Evolutionary conservation across 805 yeast genomes (phyloP), one percentile per base, ranked within the genome.

Genomic region (Yamadazyma insecticola): DNA sequence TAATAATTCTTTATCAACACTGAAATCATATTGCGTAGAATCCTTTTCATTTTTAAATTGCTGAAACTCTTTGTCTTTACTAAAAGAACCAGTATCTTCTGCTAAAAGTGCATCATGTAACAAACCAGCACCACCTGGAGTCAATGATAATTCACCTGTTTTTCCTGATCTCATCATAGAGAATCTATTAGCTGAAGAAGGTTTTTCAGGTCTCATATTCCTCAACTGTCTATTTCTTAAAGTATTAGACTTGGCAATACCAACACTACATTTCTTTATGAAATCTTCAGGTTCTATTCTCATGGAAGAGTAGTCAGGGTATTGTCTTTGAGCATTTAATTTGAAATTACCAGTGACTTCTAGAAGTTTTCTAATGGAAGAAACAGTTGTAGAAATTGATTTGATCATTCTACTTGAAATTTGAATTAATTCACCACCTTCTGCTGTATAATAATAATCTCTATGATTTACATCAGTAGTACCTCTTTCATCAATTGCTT

Each of bases 301-400:
- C 53, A 78, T 72, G 16, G 52, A 53, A 7, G 68, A 55, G 41
- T 81, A 81, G 50, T 84, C 82, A 1, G 86, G 81, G 47, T 81
- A 83, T 13, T 74, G 61, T 46, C 87, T 69, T 24, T 75, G 78
- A 3, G 46, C 19, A 14, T 76, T 71, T 27, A 82, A 57, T 44
- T 70, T 71, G 50, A 80, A 79, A 41, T 81, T 84, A n/a, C 82
- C 82, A n/a, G 78, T 71, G 13, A 74, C 49, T 7, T 72, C 64
- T 18, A 81, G 50, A 24, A 78, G 62, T 34, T 60, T 67, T 39
- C 70, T 53, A 32, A 80, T 76, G 7, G 76, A 72, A 1, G 55
- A 46, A 13, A 76, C 63, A 1, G 81, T 72, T 13, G 53, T 45
- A 8, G 73, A 51, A 15, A 78, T 74, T 1, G 76, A 60, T 28